A percentile compares a stretch with the other conserved stretches of the same genome.
Conservation (phyloP, 2,329 filamentous ascomycete genomes). For the Erysiphe pulchra region DNA sequence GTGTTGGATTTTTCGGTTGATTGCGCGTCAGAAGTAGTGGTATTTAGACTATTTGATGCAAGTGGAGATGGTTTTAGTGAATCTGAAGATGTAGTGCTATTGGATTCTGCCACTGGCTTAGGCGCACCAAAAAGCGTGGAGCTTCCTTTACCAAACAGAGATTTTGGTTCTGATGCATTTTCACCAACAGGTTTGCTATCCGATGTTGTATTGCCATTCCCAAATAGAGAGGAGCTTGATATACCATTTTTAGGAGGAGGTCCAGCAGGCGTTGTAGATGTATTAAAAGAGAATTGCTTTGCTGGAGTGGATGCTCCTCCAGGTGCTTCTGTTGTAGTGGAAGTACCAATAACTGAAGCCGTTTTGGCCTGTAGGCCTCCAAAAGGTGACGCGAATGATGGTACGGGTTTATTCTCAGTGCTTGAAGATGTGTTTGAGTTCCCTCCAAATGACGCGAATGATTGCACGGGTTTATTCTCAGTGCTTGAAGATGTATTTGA, state of each 20-base stretch:
- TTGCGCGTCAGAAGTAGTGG: constrained; percentile 3
- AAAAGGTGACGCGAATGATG: constrained; percentile 2
- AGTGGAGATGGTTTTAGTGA: constrained; percentile 3
- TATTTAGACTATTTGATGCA: constrained; percentile 1
- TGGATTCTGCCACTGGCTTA: not conserved
- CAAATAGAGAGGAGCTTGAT: constrained; percentile 5
- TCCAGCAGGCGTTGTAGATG: constrained; percentile 13
- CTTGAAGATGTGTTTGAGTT: constrained; percentile 1
- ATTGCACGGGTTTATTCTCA: constrained; percentile 3
- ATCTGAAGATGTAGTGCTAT: not conserved
- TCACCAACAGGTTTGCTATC: constrained; percentile 3
- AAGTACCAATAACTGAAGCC: constrained; percentile 5
- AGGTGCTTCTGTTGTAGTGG: constrained; percentile 2
- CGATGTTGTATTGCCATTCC: constrained; percentile 1
- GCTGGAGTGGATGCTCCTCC: constrained; percentile 10
- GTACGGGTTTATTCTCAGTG: constrained; percentile 4
- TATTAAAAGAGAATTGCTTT: constrained; percentile 4
- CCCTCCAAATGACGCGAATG: constrained; percentile 2
- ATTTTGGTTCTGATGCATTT: constrained; percentile 1
- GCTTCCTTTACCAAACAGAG: not conserved
- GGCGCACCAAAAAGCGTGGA: not conserved
- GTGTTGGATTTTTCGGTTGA: not conserved
- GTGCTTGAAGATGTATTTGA: constrained; percentile 2
- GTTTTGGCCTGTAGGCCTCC: constrained; percentile 2
- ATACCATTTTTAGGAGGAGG: constrained; percentile 10